phyloP scores from a whole-genome alignment of 345 rosid genomes.

The Lepidium didymum region DNA sequence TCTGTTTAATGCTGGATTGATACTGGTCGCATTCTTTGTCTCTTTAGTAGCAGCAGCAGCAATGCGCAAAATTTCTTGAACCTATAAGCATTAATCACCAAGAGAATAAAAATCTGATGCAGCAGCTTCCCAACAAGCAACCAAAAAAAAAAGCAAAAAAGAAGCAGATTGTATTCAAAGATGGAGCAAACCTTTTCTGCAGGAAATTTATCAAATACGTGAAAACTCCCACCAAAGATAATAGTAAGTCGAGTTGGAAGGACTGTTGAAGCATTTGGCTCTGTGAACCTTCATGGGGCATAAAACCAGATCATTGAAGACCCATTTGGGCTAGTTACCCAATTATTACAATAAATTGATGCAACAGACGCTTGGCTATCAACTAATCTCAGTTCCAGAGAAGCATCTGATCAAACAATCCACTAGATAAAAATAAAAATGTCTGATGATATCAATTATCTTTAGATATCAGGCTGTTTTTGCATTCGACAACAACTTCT shows the following conservation, averaged over 20 bases:
- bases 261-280: constrained; percentile 21
- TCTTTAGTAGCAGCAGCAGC: constrained; percentile 42
- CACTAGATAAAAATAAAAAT: too few species aligned
- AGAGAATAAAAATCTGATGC: neutral
- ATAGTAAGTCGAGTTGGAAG: constrained; percentile 61
- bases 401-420: too few species aligned
- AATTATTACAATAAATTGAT: neutral
- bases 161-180: neutral
- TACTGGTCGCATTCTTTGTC: constrained; percentile 33
- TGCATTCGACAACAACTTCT: too few species aligned
- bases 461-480: too few species aligned
- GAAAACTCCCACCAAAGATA: constrained; percentile 62
- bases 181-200: constrained; percentile 48
- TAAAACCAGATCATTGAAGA: neutral
- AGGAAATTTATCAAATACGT: constrained; percentile 56
- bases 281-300: constrained; percentile 25
- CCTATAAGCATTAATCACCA: constrained; percentile 28
- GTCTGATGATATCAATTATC: too few species aligned
- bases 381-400: too few species aligned
- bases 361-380: neutral
- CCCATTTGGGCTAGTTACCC: neutral
- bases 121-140: neutral
- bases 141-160: too few species aligned
- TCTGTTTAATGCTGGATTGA: constrained; percentile 55
- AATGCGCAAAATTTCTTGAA: constrained; percentile 54